phyloP scores from a whole-genome alignment of 345 rosid species.

The Zanthoxylum bungeanum region DNA sequence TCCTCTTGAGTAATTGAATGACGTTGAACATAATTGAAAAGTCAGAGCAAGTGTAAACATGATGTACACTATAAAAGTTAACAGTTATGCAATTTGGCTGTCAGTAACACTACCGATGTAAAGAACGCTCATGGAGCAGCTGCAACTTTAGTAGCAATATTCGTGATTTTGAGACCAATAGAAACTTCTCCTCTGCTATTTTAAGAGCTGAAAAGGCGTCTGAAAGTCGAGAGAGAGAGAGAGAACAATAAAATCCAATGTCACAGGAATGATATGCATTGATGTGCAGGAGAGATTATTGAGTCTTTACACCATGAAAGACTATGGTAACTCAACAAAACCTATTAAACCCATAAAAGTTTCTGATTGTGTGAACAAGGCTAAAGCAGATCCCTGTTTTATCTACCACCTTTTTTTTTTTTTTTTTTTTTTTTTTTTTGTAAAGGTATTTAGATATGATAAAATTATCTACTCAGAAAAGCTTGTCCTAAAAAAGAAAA shows the following conservation, averaged over 20 bases:
- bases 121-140: conserved; percentile 83
- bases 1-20: conserved; percentile 49
- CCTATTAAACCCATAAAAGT: background rate
- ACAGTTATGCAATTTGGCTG: conserved; percentile 10
- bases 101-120: conserved; percentile 62
- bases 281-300: background rate
- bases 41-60: background rate
- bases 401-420: too few species aligned
- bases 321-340: background rate
- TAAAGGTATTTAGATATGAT: too few species aligned
- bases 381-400: background rate
- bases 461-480: background rate
- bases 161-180: conserved; percentile 77
- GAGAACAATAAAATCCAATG: conserved; percentile 9
- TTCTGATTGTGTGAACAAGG: background rate
- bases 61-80: background rate
- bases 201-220: conserved; percentile 92
- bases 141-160: conserved; percentile 79
- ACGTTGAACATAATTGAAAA: conserved; percentile 12
- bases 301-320: background rate
- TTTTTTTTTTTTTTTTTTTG: too few species aligned
- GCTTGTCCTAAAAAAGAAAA: background rate
- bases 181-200: conserved; percentile 71
- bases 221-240: conserved; percentile 26
- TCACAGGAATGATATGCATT: background rate